Conservation (phyloP, 176 grass and related monocot genomes). For the Oryza rufipogon region DNA sequence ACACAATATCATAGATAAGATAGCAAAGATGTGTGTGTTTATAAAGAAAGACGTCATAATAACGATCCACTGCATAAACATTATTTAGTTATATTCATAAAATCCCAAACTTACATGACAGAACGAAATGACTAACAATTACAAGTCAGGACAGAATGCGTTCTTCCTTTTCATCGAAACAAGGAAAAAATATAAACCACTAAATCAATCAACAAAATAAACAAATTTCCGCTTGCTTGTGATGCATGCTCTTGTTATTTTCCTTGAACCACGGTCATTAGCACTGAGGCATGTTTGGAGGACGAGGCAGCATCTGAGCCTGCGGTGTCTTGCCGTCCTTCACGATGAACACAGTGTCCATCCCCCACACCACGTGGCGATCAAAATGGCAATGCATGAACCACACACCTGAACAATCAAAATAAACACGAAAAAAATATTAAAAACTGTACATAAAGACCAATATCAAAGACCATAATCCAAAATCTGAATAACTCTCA, state of each 20-base stretch:
- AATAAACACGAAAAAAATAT: not conserved
- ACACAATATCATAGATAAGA: not conserved
- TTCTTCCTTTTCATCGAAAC: too few relatives aligned
- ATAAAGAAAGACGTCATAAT: not conserved
- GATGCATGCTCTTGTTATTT: not conserved
- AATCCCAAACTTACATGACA: not conserved
- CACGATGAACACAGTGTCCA: conserved; percentile 70
- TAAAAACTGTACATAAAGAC: not conserved
- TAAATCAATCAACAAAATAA: not conserved
- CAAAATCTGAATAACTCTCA: not conserved
- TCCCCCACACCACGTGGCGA: conserved; percentile 66
- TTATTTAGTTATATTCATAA: not conserved
- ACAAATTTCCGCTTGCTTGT: not conserved
- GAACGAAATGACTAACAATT: not conserved
- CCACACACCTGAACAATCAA: conserved; percentile 51
- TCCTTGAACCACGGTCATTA: not conserved
- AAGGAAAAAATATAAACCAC: not conserved
- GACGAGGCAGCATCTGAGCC: conserved; percentile 48
- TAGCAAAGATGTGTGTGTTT: not conserved
- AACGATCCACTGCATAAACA: not conserved
- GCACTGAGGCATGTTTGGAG: conserved; percentile 52
- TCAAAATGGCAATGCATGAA: conserved; percentile 85
- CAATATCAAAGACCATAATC: not conserved
- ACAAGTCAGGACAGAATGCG: not conserved
- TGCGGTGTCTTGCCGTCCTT: conserved; percentile 52